phyloP scores from a whole-genome alignment of 352 stramenopile genomes.

The Phytophthora capsici region DNA sequence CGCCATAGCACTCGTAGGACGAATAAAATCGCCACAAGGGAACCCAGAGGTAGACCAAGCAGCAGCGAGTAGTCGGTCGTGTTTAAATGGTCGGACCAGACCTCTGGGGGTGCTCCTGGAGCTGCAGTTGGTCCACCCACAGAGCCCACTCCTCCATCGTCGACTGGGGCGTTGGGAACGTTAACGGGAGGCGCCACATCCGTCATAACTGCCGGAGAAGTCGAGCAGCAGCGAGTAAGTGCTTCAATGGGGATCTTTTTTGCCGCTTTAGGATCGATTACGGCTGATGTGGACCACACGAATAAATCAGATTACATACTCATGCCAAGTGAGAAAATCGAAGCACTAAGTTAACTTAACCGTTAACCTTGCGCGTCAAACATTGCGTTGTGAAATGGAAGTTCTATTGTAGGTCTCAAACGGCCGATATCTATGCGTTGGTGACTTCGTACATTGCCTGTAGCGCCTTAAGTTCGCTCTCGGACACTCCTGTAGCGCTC shows the following conservation, averaged over 20 bases:
- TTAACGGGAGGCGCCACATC: constrained; percentile 1
- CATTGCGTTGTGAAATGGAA: background rate
- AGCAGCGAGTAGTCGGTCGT: constrained; percentile 71
- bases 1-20: constrained; percentile 80
- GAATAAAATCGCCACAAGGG: constrained; percentile 62
- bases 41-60: constrained; percentile 64
- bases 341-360: too few species aligned
- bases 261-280: constrained; percentile 19
- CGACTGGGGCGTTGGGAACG: constrained; percentile 2
- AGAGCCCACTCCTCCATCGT: constrained; percentile 7
- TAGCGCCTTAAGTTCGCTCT: constrained; percentile 46
- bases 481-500: constrained; percentile 28
- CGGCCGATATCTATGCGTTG: constrained; percentile 15
- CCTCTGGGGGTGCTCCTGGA: constrained; percentile 4
- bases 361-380: too few species aligned
- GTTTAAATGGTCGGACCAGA: constrained; percentile 73
- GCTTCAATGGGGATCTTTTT: constrained; percentile 37
- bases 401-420: constrained; percentile 3
- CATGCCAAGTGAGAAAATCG: constrained; percentile 26
- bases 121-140: background rate
- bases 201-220: constrained; percentile 14
- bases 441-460: constrained; percentile 38
- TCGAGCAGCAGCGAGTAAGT: constrained; percentile 1
- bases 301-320: constrained; percentile 42
- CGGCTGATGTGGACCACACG: constrained; percentile 23